Evolutionary conservation across 169 alveolate species (phyloP), one percentile per base, ranked within the genome.

Genomic region (Plasmodium falciparum): DNA sequence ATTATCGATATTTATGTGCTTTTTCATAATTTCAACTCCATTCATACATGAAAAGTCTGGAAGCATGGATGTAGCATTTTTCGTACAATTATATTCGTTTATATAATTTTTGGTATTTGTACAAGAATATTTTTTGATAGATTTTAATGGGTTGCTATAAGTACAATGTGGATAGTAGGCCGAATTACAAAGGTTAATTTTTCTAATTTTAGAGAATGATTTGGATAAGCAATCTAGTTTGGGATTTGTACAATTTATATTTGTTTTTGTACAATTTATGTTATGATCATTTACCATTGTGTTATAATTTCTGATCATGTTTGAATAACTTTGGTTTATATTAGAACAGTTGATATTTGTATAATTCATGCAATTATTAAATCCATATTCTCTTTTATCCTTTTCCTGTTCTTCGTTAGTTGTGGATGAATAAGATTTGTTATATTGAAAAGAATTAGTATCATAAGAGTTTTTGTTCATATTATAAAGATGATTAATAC

Each of bases 81-180:
- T 15, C 9, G 54, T 45, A 11, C 89, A 76, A 26, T 76, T 71
- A 24, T 65, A 76, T 17, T 65, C 54, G 29, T 49, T 13, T 8
- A 76, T 29, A 33, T 65, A 76, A 15, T 24, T 59, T 9, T 50
- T 65, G 7, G 74, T 47, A 65, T 66, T 63, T 22, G 76, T 65
- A 15, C 89, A 76, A 69, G 26, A 56, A 22, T 63, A 76, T 13
- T 76, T 49, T 45, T 56, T 66, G 29, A 76, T 13, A 22, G 75
- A 7, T 2, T 63, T 47, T 24, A 76, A 20, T 22, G 76, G 70
- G 9, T 76, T 63, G 45, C 45, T 33, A 33, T 33, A 33, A 33
- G 43, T 22, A 56, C 62, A 76, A 76, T 76, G 65, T 2, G 24
- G 66, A 56, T 76, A 76, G 66, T 65, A 76, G 11, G 70, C 89